Base-by-base conservation (phyloP, 2,329 filamentous ascomycete species). In the Talaromyces sp. region DNA sequence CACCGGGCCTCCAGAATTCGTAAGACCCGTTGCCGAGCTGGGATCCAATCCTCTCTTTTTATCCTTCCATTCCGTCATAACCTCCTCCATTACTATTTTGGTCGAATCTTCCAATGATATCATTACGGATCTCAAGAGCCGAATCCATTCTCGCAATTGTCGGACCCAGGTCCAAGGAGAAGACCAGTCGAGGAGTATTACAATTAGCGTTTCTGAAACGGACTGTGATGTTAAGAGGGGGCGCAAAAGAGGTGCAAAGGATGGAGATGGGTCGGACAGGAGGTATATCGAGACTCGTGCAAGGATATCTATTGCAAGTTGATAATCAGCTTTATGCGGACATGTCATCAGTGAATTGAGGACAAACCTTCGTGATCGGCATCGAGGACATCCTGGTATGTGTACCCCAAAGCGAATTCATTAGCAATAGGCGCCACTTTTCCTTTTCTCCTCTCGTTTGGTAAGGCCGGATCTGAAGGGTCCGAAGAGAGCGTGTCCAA, bases 161-260 rank as follows among this genome's bases (percentile, higher is more conserved):
- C 90, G 84, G 69, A 97, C 82, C 91, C 95, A 99, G 62, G 86
- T 80, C 86, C 94, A 96, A 13, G 94, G 94, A 69, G 94, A 86
- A 59, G 89, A 88, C 94, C 94, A 99, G 77, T 97, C 92, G 43
- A 99, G 81, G n/a, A 99, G 79, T 66, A 99, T 86, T 62, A 96
- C 89, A 62, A 97, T 83, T 61, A 96, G 82, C 48, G 89, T 96
- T 71, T 96, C 88, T 31, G 89, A 87, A 69, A 96, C 88, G 6
- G 90, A 87, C 73, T 89, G 84, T 43, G 89, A 86, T 17, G 89
- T 96, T 61, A 97, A 82, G 53, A 96, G 87, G 22, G 92, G 91
- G 64, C 86, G 86, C 61, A 97, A 81, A 57, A 97, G 85, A 33
- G 89, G 87, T 40, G 89, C 86, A 72, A 96, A 96, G 17, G 90